phyloP scores from a whole-genome alignment of 106 monocot species.

The Dactylorhiza incarnata region DNA sequence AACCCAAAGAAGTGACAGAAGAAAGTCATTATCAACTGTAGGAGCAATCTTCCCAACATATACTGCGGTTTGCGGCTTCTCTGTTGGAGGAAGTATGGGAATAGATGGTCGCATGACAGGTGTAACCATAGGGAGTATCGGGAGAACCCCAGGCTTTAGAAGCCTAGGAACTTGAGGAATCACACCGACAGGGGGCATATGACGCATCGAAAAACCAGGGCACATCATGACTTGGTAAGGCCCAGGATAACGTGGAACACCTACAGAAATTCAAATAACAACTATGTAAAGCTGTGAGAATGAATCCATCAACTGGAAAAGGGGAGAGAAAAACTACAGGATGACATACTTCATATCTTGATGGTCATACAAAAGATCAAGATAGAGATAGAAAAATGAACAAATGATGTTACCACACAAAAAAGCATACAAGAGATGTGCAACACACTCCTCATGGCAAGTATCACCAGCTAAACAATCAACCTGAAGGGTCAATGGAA shows the following conservation, averaged over 20 bases:
- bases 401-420: constrained; percentile 43
- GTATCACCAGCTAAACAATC: constrained; percentile 32
- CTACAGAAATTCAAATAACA: too few species aligned
- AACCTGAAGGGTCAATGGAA: constrained; percentile 28
- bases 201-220: constrained; percentile 60
- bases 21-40: constrained; percentile 77
- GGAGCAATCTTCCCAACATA: too few species aligned
- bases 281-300: too few species aligned
- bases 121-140: constrained; percentile 34
- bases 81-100: constrained; percentile 59
- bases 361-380: too few species aligned
- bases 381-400: not conserved
- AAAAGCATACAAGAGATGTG: constrained; percentile 33
- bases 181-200: constrained; percentile 40
- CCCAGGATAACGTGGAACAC: too few species aligned
- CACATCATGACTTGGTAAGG: constrained; percentile 41
- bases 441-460: constrained; percentile 29
- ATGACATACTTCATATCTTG: too few species aligned
- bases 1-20: constrained; percentile 71
- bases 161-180: constrained; percentile 44
- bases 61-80: constrained; percentile 92
- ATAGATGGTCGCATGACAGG: constrained; percentile 44
- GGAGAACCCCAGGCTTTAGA: constrained; percentile 45
- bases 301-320: too few species aligned
- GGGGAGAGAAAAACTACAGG: too few species aligned